Evolutionary conservation across 169 alveolate genomes (phyloP).

Genomic region (Theileria orientalis): DNA sequence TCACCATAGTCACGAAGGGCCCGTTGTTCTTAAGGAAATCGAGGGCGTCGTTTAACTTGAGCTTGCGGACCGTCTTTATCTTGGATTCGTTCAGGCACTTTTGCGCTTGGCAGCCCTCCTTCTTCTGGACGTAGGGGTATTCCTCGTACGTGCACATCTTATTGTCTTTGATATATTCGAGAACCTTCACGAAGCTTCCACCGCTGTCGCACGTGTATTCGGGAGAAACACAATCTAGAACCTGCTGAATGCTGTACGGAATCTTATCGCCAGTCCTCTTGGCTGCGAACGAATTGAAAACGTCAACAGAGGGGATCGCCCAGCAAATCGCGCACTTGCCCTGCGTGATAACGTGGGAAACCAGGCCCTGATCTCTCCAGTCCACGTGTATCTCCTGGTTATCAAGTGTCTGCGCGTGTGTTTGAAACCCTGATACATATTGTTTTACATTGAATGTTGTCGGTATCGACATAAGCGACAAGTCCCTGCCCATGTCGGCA

Average conservation of each 20-base stretch:
- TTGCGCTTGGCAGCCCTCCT: slow-evolving; percentile 41
- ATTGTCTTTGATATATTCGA: slow-evolving; percentile 66
- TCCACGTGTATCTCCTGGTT: slow-evolving; percentile 42
- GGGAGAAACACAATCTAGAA: slow-evolving; percentile 81
- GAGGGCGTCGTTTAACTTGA: slow-evolving; percentile 14
- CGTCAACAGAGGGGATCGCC: slow-evolving; percentile 82
- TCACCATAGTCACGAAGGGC: slow-evolving; percentile 85
- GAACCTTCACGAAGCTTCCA: slow-evolving; percentile 77
- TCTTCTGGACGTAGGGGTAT: slow-evolving; percentile 75
- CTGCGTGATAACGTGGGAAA: slow-evolving; percentile 77
- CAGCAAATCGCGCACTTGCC: slow-evolving; percentile 85
- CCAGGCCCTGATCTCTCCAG: slow-evolving; percentile 67
- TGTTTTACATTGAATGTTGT: not conserved
- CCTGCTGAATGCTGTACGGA: slow-evolving; percentile 80
- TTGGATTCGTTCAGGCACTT: slow-evolving; percentile 35
- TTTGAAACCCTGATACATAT: not conserved
- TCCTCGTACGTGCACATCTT: slow-evolving; percentile 69
- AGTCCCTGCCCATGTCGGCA: not conserved
- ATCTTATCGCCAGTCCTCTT: slow-evolving; percentile 33
- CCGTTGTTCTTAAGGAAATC: slow-evolving; percentile 68
- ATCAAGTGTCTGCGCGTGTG: not conserved
- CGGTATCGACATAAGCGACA: not conserved
- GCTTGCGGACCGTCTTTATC: slow-evolving; percentile 5
- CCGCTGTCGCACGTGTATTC: slow-evolving; percentile 78
- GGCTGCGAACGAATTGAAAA: slow-evolving; percentile 69